Evolutionary conservation across 108 stramenopile species (phyloP).

Genomic region (Fragilaria radians): DNA sequence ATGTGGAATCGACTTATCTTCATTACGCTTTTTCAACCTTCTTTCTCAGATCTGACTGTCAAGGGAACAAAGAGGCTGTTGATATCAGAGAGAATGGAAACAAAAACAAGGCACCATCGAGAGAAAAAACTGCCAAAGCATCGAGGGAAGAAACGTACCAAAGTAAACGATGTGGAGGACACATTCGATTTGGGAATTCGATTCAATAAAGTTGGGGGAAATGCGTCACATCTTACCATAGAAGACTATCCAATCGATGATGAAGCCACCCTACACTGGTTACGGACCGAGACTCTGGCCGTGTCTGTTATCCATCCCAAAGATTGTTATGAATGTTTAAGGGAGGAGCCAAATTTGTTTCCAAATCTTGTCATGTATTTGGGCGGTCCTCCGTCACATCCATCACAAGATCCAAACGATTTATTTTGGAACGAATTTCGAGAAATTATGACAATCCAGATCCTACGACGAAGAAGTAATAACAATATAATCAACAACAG

Average conservation of each 20-base stretch:
- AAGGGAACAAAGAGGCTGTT: too few relatives aligned
- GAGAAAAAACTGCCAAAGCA: too few relatives aligned
- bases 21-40: too few relatives aligned
- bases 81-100: too few relatives aligned
- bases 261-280: background rate
- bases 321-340: background rate
- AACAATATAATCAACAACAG: too few relatives aligned
- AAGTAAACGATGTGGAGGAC: too few relatives aligned
- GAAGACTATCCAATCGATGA: background rate
- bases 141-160: too few relatives aligned
- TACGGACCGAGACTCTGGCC: background rate
- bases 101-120: too few relatives aligned
- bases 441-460: background rate
- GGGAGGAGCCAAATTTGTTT: background rate
- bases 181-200: constrained; percentile 1
- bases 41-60: too few relatives aligned
- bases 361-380: background rate
- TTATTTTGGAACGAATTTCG: background rate
- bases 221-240: background rate
- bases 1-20: too few relatives aligned
- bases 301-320: background rate
- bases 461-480: background rate
- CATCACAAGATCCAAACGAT: background rate
- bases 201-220: background rate
- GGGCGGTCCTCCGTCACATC: background rate